Evolutionary conservation across 1,284 basidiomycete species (phyloP).

Genomic region (Sporisorium reilianum): DNA sequence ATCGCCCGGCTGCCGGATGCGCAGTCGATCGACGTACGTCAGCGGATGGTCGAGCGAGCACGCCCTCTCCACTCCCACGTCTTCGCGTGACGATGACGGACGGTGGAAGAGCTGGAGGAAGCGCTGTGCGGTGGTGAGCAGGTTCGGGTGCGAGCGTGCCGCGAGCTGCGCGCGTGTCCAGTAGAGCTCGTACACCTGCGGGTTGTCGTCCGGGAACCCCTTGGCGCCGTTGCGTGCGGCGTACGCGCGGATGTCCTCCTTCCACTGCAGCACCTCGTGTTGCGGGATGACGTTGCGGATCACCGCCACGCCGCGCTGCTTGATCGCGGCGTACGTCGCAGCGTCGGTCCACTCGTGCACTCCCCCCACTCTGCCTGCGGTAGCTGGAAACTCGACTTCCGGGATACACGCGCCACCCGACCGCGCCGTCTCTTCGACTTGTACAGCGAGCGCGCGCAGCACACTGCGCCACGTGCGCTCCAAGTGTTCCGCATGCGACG

Average conservation of each 20-base stretch:
- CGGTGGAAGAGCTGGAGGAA: conserved; percentile 55
- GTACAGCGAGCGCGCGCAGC: conserved; percentile 25
- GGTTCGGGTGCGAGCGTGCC: conserved; percentile 47
- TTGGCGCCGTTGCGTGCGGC: conserved; percentile 48
- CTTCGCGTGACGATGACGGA: conserved; percentile 3
- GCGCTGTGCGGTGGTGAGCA: conserved; percentile 36
- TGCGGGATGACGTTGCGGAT: conserved; percentile 50
- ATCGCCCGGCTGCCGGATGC: conserved; percentile 81
- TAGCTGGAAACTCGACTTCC: conserved; percentile 32
- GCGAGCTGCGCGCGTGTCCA: conserved; percentile 52
- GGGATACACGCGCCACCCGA: conserved; percentile 41
- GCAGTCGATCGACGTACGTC: conserved; percentile 80
- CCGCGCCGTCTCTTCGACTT: conserved; percentile 23
- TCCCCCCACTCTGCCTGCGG: background rate
- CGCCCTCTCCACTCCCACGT: conserved; percentile 56
- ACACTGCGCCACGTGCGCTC: conserved; percentile 39
- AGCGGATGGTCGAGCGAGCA: conserved; percentile 76
- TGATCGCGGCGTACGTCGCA: conserved; percentile 34
- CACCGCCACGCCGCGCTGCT: conserved; percentile 50
- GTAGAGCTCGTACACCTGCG: conserved; percentile 62
- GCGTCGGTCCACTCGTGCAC: conserved; percentile 44
- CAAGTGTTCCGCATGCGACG: conserved; percentile 35
- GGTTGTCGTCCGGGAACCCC: conserved; percentile 56
- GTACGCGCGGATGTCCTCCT: conserved; percentile 48
- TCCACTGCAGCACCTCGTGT: conserved; percentile 41